Base-by-base conservation (phyloP, 768 basidiomycete genomes). In the Tylopilus subfusipes region DNA sequence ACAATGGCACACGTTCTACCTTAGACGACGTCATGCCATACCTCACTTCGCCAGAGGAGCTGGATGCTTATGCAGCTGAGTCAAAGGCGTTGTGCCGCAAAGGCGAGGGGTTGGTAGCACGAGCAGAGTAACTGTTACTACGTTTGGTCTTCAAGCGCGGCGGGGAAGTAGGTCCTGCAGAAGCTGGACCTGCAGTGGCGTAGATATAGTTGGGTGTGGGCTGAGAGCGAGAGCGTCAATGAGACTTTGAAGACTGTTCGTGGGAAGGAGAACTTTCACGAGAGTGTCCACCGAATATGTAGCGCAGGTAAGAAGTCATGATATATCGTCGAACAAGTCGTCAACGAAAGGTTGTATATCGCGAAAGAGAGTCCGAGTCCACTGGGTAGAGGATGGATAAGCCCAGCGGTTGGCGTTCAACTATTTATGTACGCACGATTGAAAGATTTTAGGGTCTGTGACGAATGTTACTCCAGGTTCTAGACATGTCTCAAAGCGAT, bases 261-360 rank as follows among this genome's bases (percentile, higher is more conserved):
- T 63, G 62, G 38, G 60, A 53, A 49, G 58, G 60, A 60, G 46
- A n/a, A n/a, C n/a, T n/a, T n/a, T n/a, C n/a, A n/a, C n/a, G n/a
- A n/a, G n/a, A n/a, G n/a, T n/a, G n/a, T 33, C 69, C 71, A 43
- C 77, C 76, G 53, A 78, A 78, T 61, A 77, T 68, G 54, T 65
- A 77, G 56, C 80, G 80, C 53, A 82, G 62, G 69, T 79, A 78
- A 27, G 80, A 75, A 45, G 78, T 73, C 80, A 81, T 81, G 53
- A 51, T 59, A 48, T 16, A 48, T 54, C 52, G 58, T 64, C 27
- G 24, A 18, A 42, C 29, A 5, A 33, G 51, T 62, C 62, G 69
- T 65, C 34, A 61, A 52, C 13, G 43, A 42, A 36, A 38, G 44
- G 61, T 62, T 56, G 62, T 63, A 44, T 48, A 47, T 49, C 47